These are phyloP conservation scores for Pascua guehoae DNA, from an alignment of 1,284 basidiomycete species.

Conservation along the genomic window DNA sequence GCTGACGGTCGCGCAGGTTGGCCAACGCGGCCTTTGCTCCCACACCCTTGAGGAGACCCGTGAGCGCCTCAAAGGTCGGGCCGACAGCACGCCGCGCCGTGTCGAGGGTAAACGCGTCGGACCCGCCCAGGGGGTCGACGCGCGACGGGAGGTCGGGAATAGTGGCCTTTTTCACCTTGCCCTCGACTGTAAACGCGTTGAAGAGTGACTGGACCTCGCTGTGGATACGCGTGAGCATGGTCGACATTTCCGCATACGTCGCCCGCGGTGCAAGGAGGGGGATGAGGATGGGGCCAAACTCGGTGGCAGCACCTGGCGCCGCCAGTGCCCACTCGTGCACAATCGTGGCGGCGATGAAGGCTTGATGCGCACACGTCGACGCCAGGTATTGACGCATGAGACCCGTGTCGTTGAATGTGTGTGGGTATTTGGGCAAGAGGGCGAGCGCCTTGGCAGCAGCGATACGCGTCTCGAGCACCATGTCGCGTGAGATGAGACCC, in stretches of 20 bases:
- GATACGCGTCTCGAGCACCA: slow-evolving; percentile 76
- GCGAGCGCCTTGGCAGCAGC: slow-evolving; percentile 79
- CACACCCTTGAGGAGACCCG: slow-evolving; percentile 58
- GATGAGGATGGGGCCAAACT: slow-evolving; percentile 55
- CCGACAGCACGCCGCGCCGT: slow-evolving; percentile 72
- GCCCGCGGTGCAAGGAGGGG: slow-evolving; percentile 72
- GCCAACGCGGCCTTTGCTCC: slow-evolving; percentile 71
- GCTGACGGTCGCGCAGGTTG: slow-evolving; percentile 72
- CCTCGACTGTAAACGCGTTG: slow-evolving; percentile 75
- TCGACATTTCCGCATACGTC: slow-evolving; percentile 88
- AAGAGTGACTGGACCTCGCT: slow-evolving; percentile 75
- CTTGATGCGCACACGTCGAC: slow-evolving; percentile 87
- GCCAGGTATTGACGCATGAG: slow-evolving; percentile 74
- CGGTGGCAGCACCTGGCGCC: slow-evolving; percentile 56
- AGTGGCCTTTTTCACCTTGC: slow-evolving; percentile 73
- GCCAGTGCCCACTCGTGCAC: slow-evolving; percentile 82
- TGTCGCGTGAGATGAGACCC: slow-evolving; percentile 73
- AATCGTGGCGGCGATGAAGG: slow-evolving; percentile 76
- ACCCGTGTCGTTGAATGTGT: slow-evolving; percentile 49
- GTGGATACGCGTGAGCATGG: slow-evolving; percentile 74
- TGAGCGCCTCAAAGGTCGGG: slow-evolving; percentile 65
- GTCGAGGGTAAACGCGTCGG: slow-evolving; percentile 73
- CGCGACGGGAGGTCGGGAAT: slow-evolving; percentile 75
- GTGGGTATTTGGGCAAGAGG: slow-evolving; percentile 17
- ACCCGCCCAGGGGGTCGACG: slow-evolving; percentile 63